Percentiles rank a stretch among this genome's conserved stretches.
Conservation (phyloP, 2,329 filamentous ascomycete species). For the Rhynchosporium secalis region DNA sequence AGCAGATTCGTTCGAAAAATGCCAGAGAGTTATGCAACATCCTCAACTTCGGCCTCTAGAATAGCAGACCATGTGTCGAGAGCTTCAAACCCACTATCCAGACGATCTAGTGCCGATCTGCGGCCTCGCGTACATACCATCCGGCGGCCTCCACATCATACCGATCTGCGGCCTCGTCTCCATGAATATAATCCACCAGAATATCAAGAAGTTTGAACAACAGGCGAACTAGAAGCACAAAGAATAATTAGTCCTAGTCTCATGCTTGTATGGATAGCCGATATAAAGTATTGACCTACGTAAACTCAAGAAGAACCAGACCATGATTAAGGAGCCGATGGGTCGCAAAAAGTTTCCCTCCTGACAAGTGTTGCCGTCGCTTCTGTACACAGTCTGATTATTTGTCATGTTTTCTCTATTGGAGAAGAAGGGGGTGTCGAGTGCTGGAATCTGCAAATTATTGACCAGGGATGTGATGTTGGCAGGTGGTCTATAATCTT, state of each 20-base stretch:
- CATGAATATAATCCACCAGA: too few species aligned
- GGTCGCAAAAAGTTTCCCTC: neutral
- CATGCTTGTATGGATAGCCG: too few species aligned
- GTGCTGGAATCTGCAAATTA: neutral
- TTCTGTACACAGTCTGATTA: constrained; percentile 49
- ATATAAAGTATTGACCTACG: too few species aligned
- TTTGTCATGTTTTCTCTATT: constrained; percentile 47
- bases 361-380: neutral
- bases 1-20: neutral
- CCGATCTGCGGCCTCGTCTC: too few species aligned
- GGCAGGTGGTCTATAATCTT: constrained; percentile 41
- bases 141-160: too few species aligned
- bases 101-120: too few species aligned
- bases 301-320: neutral
- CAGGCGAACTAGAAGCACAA: too few species aligned
- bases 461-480: constrained; percentile 36
- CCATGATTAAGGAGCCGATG: neutral
- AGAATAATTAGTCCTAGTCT: too few species aligned
- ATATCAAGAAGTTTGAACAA: too few species aligned
- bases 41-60: neutral
- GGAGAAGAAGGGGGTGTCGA: constrained; percentile 51
- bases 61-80: neutral
- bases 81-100: too few species aligned
- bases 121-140: too few species aligned
- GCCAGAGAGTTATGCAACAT: neutral